Evolutionary conservation across 306 rosid genomes (phyloP).

Genomic region (Mucuna pruriens): DNA sequence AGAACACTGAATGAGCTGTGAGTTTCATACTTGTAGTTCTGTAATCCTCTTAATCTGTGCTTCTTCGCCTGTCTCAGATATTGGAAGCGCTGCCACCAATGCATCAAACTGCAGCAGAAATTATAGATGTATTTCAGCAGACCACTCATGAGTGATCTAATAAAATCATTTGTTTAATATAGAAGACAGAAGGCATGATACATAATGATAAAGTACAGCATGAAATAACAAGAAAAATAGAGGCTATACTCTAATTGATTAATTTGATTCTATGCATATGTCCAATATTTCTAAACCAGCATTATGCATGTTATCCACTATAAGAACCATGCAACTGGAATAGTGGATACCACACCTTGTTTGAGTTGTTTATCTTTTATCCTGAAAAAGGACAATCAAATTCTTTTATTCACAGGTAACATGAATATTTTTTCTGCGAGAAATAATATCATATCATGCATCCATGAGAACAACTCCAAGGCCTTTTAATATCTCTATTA

Average conservation of each 20-base stretch:
- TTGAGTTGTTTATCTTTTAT: neutral
- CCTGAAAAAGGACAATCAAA: constrained; percentile 16
- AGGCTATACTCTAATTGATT: neutral
- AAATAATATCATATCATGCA: neutral
- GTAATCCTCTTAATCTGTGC: constrained; percentile 78
- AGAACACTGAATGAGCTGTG: neutral
- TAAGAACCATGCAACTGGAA: neutral
- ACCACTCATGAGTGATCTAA: constrained; percentile 16
- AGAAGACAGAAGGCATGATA: neutral
- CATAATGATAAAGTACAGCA: neutral
- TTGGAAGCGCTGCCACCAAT: constrained; percentile 81
- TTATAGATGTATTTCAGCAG: constrained; percentile 20
- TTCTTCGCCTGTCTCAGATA: constrained; percentile 82
- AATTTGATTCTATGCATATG: neutral
- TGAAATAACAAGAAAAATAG: neutral
- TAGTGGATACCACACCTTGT: neutral
- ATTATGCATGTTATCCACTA: neutral
- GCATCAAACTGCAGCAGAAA: constrained; percentile 71
- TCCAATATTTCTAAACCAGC: neutral
- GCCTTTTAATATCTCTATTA: too few relatives aligned
- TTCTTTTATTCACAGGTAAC: neutral
- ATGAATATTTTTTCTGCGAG: neutral
- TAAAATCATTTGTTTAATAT: neutral
- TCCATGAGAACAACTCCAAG: neutral
- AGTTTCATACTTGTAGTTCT: constrained; percentile 72